Evolutionary conservation across 306 rosid species (phyloP), one percentile per base, ranked within the genome.

Genomic region (Cicer bijugum): DNA sequence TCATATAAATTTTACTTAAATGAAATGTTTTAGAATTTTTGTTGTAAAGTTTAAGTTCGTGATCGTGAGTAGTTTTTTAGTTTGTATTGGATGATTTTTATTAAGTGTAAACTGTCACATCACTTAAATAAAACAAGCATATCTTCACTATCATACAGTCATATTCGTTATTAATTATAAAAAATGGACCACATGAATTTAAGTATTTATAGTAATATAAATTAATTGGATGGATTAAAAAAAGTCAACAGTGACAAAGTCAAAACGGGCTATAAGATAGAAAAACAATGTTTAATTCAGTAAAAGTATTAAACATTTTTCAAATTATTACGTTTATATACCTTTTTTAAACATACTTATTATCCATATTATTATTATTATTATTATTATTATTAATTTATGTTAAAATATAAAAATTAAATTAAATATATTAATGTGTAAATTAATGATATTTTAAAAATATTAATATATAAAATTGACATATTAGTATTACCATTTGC

Each of bases 181-280:
- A 33, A 4, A 59, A 12, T 74, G 78, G 62, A 60, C 71, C 70
- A 47, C 59, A 33, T 59, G 47, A 45, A 8, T 35, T 40, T 14
- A 39, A 39, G 23, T 61, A 52, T 52, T 12, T 17, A 17, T 2
- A 23, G 33, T 8, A 7, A 53, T 53, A 5, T 48, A 40, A 40
- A 40, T 16, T 3, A 8, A 8, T 16, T 37, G 38, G 35, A 45
- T 39, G 77, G 28, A 46, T 5, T 28, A 33, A 12, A 74, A 38
- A 57, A 59, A 43, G 42, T 42, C 9, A 65, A 14, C 9, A 62
- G 61, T 0, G 10, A 5, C 11, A 71, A 38, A 70, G 53, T 19
- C 6, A 38, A 11, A 44, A 44, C 1, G 39, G 7, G 67, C 4
- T 42, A 43, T 42, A 43, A 37, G 23, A 63, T 9, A 75, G 37